Percentiles rank a stretch among this genome's conserved stretches.
Evolutionary conservation across 2,329 filamentous ascomycete genomes (phyloP).

Genomic region (Exophiala mesophila): DNA sequence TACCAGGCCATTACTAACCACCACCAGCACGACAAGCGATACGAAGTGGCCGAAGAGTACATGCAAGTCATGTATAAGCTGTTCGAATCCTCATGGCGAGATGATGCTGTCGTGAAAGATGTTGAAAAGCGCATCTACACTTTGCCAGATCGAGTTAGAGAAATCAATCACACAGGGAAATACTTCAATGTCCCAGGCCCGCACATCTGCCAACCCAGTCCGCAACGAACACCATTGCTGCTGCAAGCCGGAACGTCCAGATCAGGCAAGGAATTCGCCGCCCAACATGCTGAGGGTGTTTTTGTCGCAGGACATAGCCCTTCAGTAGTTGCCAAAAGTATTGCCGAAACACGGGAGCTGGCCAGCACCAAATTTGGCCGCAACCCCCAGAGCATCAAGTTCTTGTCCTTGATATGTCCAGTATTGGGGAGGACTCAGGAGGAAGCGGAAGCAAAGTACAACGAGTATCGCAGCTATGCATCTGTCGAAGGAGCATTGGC

Average conservation of each 20-base stretch:
- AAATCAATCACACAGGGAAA: slow-evolving; percentile 61
- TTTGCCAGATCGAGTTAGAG: slow-evolving; percentile 52
- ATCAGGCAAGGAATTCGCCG: slow-evolving; percentile 54
- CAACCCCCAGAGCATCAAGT: slow-evolving; percentile 53
- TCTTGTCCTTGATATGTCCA: slow-evolving; percentile 48
- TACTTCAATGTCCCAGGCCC: slow-evolving; percentile 41
- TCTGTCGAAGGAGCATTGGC: slow-evolving; percentile 51
- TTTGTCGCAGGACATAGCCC: slow-evolving; percentile 57
- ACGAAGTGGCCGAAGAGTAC: slow-evolving; percentile 61
- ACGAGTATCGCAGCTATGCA: slow-evolving; percentile 48
- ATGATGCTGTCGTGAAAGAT: slow-evolving; percentile 60
- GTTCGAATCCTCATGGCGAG: slow-evolving; percentile 62
- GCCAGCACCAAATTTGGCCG: slow-evolving; percentile 49
- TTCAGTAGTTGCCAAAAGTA: slow-evolving; percentile 48
- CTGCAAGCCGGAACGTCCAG: slow-evolving; percentile 57
- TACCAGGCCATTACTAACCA: slow-evolving; percentile 20
- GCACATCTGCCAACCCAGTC: slow-evolving; percentile 51
- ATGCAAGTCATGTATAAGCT: slow-evolving; percentile 62
- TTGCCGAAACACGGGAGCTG: slow-evolving; percentile 48
- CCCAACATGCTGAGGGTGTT: slow-evolving; percentile 56
- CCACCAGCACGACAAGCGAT: slow-evolving; percentile 58
- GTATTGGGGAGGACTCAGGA: slow-evolving; percentile 47
- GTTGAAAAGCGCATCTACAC: slow-evolving; percentile 56
- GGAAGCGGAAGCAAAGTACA: slow-evolving; percentile 50
- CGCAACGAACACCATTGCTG: slow-evolving; percentile 53